phyloP scores from a whole-genome alignment of 805 yeast genomes.

The Kodamaea leandrae region DNA sequence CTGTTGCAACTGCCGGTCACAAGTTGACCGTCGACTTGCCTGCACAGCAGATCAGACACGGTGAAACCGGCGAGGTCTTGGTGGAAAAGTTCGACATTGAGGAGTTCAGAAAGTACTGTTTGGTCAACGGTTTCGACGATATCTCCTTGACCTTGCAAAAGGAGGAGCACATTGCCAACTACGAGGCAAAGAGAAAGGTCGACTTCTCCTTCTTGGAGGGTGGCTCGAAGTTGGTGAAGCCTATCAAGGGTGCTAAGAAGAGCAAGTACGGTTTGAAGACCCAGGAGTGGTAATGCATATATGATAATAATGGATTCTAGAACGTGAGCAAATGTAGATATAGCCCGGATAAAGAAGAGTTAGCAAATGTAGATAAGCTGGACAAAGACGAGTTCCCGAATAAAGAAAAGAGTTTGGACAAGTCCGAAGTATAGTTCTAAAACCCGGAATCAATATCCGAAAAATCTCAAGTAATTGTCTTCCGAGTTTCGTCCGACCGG shows the following conservation, averaged over 20 bases:
- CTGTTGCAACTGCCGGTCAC: conserved; percentile 73
- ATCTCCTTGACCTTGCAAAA: conserved; percentile 93
- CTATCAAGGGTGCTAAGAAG: conserved; percentile 67
- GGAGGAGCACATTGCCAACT: conserved; percentile 70
- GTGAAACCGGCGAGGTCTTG: conserved; percentile 57
- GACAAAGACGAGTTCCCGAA: too few species aligned
- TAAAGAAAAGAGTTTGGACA: too few species aligned
- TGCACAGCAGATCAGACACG: conserved; percentile 75
- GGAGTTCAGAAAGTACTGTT: conserved; percentile 89
- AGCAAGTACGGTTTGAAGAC: conserved; percentile 63
- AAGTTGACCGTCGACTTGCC: conserved; percentile 80
- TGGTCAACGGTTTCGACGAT: conserved; percentile 93
- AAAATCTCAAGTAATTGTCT: too few species aligned
- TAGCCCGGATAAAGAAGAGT: too few species aligned
- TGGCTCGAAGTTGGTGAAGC: conserved; percentile 67
- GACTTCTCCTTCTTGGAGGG: conserved; percentile 92
- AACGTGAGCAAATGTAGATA: too few species aligned
- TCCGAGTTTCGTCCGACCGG: too few species aligned
- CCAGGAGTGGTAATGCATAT: conserved; percentile 74
- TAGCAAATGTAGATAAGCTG: too few species aligned
- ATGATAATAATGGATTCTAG: too few species aligned
- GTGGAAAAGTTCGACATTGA: conserved; percentile 86
- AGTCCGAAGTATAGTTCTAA: too few species aligned
- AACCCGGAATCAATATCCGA: too few species aligned
- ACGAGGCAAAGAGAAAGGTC: conserved; percentile 73